A percentile compares a stretch with the other conserved stretches of the same genome.
These are phyloP conservation scores for Calonectria multiphialidica DNA, from an alignment of 2,329 filamentous ascomycete species.

Conservation along the genomic window DNA sequence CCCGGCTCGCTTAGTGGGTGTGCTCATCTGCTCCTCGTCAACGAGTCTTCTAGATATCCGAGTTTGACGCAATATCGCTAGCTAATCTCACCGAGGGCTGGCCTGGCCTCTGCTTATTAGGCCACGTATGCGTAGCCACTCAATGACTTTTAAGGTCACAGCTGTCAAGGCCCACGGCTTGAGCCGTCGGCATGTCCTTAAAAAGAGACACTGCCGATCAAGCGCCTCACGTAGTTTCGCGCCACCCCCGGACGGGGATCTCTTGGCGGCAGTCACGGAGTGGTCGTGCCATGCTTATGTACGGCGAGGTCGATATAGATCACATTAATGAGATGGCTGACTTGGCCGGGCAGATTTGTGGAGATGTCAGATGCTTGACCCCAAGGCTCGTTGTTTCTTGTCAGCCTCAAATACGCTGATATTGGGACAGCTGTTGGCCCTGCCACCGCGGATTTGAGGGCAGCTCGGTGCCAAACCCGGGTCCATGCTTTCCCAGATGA, in stretches of 20 bases:
- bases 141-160: neutral
- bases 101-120: neutral
- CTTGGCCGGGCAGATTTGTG: neutral
- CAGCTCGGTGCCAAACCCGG: neutral
- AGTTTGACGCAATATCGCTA: neutral
- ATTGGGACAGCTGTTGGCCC: neutral
- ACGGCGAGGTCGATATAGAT: neutral
- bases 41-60: neutral
- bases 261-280: neutral
- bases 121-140: slow-evolving; percentile 4
- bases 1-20: neutral
- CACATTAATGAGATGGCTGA: neutral
- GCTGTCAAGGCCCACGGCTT: neutral
- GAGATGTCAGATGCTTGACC: neutral
- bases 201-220: neutral
- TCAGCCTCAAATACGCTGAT: neutral
- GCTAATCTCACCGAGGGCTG: neutral
- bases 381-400: neutral
- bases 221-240: neutral
- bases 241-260: neutral
- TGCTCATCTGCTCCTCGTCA: neutral
- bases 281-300: neutral
- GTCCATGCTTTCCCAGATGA: neutral
- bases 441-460: neutral
- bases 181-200: neutral